Evolutionary conservation across 1,284 basidiomycete genomes (phyloP).

Genomic region (Laetiporus sulphureus): DNA sequence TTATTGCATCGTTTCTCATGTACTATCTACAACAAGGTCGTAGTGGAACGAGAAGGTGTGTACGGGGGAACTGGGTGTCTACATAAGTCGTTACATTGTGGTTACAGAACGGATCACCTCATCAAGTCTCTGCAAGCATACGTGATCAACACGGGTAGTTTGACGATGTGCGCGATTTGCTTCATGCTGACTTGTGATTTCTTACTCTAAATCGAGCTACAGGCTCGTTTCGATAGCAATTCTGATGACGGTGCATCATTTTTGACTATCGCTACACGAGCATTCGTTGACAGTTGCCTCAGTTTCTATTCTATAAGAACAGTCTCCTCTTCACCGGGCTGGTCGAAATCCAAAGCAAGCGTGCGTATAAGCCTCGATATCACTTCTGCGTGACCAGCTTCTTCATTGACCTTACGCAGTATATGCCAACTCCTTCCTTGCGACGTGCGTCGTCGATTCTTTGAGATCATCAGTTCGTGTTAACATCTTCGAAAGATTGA

Average conservation of each 20-base stretch:
- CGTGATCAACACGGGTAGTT: conserved; percentile 2
- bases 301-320: conserved; percentile 2
- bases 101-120: conserved; percentile 5
- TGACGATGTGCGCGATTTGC: conserved; percentile 4
- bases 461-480: no score
- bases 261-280: background rate
- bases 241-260: background rate
- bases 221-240: conserved; percentile 1
- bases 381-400: background rate
- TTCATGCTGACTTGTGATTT: background rate
- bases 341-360: conserved; percentile 4
- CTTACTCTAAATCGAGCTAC: background rate
- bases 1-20: conserved; percentile 5
- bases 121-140: conserved; percentile 3
- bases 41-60: background rate
- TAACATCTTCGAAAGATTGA: no score
- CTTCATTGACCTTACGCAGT: background rate
- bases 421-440: background rate
- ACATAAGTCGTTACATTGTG: conserved; percentile 1
- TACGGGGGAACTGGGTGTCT: background rate
- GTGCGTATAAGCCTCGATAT: background rate
- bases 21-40: conserved; percentile 4
- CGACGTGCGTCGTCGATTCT: background rate
- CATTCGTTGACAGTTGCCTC: background rate
- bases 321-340: conserved; percentile 6